These are phyloP conservation scores for Glycine latifolia DNA, from an alignment of 306 rosid genomes.

Conservation along the genomic window DNA sequence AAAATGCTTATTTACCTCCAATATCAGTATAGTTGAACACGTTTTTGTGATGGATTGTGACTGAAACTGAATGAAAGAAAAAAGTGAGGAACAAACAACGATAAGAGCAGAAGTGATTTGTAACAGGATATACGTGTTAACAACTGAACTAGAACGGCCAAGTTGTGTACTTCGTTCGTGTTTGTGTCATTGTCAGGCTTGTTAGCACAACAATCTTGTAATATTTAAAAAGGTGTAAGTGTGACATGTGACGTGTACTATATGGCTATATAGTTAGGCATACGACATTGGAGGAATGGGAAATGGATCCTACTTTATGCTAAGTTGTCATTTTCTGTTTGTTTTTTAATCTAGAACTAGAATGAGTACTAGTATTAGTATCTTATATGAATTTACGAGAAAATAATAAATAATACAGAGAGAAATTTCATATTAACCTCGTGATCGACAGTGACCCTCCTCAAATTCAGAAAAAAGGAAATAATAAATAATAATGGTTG, in stretches of 20 bases:
- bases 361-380: neutral
- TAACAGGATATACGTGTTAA: neutral
- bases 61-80: neutral
- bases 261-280: neutral
- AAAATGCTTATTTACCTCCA: neutral
- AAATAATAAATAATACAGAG: neutral
- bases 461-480: neutral
- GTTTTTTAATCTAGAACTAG: neutral
- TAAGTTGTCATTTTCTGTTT: neutral
- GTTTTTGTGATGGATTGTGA: neutral
- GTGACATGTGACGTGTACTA: neutral
- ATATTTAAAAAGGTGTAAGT: neutral
- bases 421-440: neutral
- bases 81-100: neutral
- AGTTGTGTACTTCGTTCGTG: neutral
- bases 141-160: neutral
- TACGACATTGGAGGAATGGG: neutral
- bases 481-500: neutral
- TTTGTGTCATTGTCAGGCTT: neutral
- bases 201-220: neutral
- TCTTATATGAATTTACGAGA: neutral
- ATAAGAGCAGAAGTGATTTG: neutral
- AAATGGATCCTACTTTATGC: neutral
- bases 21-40: neutral
- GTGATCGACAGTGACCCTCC: neutral